A percentile compares a stretch with the other conserved stretches of the same genome.
Conservation (phyloP, 2,329 filamentous ascomycete species). For the Helminthosporium solani region DNA sequence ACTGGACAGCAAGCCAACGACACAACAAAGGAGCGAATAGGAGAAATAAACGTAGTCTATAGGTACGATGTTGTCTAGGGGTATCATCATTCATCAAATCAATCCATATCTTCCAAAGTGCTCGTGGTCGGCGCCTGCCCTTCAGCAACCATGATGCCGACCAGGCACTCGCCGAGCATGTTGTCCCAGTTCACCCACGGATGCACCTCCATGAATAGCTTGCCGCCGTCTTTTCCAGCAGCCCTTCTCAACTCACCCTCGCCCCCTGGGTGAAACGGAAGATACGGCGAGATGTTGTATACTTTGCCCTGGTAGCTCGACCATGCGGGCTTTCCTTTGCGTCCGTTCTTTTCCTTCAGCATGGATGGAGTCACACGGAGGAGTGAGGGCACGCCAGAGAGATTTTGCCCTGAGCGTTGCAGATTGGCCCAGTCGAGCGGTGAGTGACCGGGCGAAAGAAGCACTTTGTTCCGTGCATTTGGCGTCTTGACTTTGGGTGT, state of each 20-base stretch:
- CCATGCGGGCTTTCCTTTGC: slow-evolving; percentile 86
- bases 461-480: slow-evolving; percentile 63
- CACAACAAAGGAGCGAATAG: neutral
- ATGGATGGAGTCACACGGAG: slow-evolving; percentile 79
- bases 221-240: slow-evolving; percentile 67
- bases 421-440: slow-evolving; percentile 95
- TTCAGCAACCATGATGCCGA: slow-evolving; percentile 62
- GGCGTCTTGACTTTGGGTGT: slow-evolving; percentile 39
- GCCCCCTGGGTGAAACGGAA: slow-evolving; percentile 88
- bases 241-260: slow-evolving; percentile 78
- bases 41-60: slow-evolving; percentile 1
- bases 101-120: slow-evolving; percentile 62
- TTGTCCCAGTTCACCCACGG: slow-evolving; percentile 71
- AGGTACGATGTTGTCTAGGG: slow-evolving; percentile 17
- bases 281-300: slow-evolving; percentile 90
- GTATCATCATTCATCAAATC: slow-evolving; percentile 25
- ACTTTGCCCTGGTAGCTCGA: slow-evolving; percentile 85
- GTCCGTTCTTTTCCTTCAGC: slow-evolving; percentile 75
- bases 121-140: slow-evolving; percentile 42
- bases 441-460: slow-evolving; percentile 85
- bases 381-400: slow-evolving; percentile 53
- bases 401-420: slow-evolving; percentile 64
- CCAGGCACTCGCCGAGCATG: slow-evolving; percentile 61
- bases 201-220: slow-evolving; percentile 64
- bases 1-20: no score